Evolutionary conservation across 2,329 filamentous ascomycete species (phyloP).

Genomic region (Leptographium radiaticola): DNA sequence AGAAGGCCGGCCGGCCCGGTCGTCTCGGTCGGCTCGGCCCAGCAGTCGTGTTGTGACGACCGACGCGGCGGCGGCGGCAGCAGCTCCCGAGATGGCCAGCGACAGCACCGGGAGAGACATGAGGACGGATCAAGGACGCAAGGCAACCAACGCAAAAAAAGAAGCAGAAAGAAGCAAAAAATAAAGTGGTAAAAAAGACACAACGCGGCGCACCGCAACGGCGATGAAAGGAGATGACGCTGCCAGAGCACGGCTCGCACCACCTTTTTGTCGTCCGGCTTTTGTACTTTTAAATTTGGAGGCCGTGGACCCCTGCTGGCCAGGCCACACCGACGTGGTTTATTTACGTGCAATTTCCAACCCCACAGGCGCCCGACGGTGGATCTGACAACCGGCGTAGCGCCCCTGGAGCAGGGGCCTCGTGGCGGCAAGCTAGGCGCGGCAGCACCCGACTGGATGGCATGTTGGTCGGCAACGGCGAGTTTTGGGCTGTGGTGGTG

Average conservation of each 20-base stretch:
- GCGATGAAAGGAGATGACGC: no score
- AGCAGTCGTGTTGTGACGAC: conserved; percentile 69
- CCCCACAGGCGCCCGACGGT: neutral
- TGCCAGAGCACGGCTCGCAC: no score
- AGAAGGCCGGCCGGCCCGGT: no score
- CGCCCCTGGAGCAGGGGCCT: neutral
- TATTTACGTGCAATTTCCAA: neutral
- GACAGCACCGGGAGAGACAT: conserved; percentile 56
- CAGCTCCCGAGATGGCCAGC: conserved; percentile 68
- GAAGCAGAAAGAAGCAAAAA: neutral
- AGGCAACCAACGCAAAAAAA: neutral
- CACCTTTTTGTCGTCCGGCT: no score
- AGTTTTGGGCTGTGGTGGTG: neutral
- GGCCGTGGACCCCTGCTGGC: no score
- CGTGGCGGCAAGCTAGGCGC: neutral
- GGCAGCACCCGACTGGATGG: neutral
- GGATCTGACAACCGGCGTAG: neutral
- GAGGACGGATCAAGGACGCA: neutral
- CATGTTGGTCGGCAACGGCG: neutral
- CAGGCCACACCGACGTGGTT: neutral
- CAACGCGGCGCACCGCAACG: neutral
- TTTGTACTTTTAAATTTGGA: no score
- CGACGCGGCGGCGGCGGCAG: conserved; percentile 68
- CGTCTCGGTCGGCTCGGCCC: neutral
- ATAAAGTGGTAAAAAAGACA: neutral